Conservation (phyloP, 805 yeast species). For the Kazachstania africana region DNA sequence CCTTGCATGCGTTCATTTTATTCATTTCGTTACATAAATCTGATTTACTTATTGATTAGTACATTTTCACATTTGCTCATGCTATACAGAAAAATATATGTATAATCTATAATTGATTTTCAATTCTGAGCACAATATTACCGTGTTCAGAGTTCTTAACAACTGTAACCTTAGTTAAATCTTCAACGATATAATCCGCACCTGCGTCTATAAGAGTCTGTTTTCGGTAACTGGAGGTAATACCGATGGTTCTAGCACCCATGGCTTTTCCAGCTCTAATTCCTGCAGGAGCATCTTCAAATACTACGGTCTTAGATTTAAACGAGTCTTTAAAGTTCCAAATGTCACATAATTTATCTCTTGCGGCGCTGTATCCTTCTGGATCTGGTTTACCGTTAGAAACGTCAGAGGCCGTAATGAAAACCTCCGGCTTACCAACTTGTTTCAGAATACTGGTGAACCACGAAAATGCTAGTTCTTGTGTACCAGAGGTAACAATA, state of each 20-base stretch:
- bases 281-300: conserved; percentile 83
- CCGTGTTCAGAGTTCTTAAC: conserved; percentile 3
- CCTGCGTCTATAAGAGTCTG: conserved; percentile 56
- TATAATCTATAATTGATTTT: conserved; percentile 1
- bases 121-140: conserved; percentile 5
- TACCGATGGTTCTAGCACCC: conserved; percentile 66
- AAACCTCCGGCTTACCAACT: conserved; percentile 51
- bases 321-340: conserved; percentile 14
- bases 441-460: conserved; percentile 42
- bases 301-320: conserved; percentile 37
- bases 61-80: too few relatives aligned
- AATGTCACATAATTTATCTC: conserved; percentile 38
- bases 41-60: background rate
- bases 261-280: conserved; percentile 66
- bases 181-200: conserved; percentile 67
- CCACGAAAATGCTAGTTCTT: conserved; percentile 64
- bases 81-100: background rate
- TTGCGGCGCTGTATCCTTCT: conserved; percentile 53
- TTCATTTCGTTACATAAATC: too few relatives aligned
- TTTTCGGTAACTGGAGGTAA: conserved; percentile 60
- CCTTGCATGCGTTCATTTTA: too few relatives aligned
- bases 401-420: conserved; percentile 69
- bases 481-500: conserved; percentile 71
- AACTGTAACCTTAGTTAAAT: conserved; percentile 31
- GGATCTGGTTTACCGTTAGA: conserved; percentile 72